Base-by-base conservation (phyloP, 805 yeast species). In the Jamesozyma piceae region DNA sequence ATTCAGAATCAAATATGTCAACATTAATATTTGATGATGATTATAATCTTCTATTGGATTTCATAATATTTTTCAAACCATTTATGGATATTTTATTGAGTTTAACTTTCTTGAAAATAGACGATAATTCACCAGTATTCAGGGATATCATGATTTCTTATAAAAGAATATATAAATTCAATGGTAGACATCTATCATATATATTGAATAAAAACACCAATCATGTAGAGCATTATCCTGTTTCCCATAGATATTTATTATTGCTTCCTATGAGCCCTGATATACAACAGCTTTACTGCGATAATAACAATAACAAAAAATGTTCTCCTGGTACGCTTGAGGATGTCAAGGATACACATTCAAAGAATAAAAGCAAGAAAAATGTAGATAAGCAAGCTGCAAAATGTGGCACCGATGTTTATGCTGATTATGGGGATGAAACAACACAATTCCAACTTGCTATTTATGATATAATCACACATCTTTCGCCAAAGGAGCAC, bases 21-120 rank as follows among this genome's bases (percentile, higher is more conserved):
- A 17, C 40, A 6, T 36, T 40, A 13, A 21, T 37, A 10, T 22
- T 45, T 2, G 39, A 43, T 40, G 33, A 38, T 14, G n/a, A 31
- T n/a, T 47, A 47, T 27, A 43, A 48, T 35, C 24, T 54, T 27
- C 38, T 49, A 13, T 10, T 52, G 19, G 44, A 39, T 20, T 54
- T 51, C 11, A 19, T 46, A 17, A 31, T 26, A 5, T 31, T 28
- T 20, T 36, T 46, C 33, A 37, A 33, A 27, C 43, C 42, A 21
- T 18, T 17, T 4, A 34, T 42, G 18, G 36, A 18, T 20, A 33
- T 20, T 4, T 8, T 20, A 20, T 14, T 8, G 18, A 18, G 10
- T 33, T 20, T 33, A 20, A 20, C 18, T 17, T 4, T 13, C 5
- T 5, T 31, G 10, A 31, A 17, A 5, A 11, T 8, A 24, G 11